Conservation (phyloP, 331 rosid species). For the Prunus yedoensis region DNA sequence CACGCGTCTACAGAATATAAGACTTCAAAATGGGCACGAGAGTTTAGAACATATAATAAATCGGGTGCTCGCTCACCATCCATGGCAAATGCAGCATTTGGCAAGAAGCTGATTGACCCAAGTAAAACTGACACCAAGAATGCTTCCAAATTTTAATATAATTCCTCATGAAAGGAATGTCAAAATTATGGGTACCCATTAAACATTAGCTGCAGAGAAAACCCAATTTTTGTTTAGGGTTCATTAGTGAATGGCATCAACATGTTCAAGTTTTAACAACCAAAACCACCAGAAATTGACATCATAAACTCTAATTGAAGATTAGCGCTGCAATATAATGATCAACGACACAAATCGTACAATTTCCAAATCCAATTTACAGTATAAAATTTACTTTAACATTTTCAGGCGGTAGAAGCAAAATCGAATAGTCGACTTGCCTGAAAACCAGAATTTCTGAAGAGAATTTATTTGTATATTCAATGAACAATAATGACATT, state of each 20-base stretch:
- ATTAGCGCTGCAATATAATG: neutral
- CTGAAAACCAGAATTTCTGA: constrained; percentile 34
- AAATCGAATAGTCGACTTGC: constrained; percentile 20
- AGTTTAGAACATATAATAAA: constrained; percentile 26
- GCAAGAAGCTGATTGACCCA: constrained; percentile 30
- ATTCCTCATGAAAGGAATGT: constrained; percentile 41
- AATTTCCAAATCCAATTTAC: neutral
- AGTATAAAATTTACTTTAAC: neutral
- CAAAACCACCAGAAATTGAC: neutral
- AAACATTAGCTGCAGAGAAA: neutral
- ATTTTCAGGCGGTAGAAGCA: neutral
- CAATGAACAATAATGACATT: constrained; percentile 6
- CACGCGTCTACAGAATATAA: neutral
- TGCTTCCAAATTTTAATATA: too few species aligned
- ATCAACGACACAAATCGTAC: neutral
- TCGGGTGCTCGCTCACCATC: constrained; percentile 50
- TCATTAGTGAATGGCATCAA: neutral
- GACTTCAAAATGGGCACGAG: constrained; percentile 17
- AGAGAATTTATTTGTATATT: constrained; percentile 22
- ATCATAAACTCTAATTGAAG: neutral
- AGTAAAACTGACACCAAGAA: constrained; percentile 49
- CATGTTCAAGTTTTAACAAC: neutral
- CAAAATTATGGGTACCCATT: constrained; percentile 1
- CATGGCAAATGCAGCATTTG: constrained; percentile 50
- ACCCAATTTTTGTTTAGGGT: neutral